Base-by-base conservation (phyloP, 345 rosid species). In the Eucalyptus coolabah region DNA sequence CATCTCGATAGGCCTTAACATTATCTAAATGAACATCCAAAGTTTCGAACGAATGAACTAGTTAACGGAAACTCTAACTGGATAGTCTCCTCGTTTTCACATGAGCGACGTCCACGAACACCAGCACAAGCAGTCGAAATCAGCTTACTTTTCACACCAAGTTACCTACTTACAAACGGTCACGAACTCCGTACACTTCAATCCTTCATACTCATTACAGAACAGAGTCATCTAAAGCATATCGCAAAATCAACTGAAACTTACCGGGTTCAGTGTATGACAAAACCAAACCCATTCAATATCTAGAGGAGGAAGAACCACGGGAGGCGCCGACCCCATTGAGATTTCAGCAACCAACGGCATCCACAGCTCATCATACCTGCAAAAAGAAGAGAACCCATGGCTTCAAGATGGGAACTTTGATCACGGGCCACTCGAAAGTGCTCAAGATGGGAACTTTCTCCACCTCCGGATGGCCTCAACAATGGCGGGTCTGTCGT, bases 211-310 rank as follows among this genome's bases (percentile, higher is more conserved):
- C 83, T 19, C 24, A 21, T 77, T 37, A 21, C 83, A 77, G 83
- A 37, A 21, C 45, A 77, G 16, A 37, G 83, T 40, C 26, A 40
- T 77, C 30, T 40, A 40, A 77, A 21, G 47, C 83, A 19, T 6
- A 40, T 40, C 90, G 93, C 90, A 92, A 86, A 91, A 88, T 89
- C 67, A 91, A 32, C 72, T n/a, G 34, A 32, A 50, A 30, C 93
- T 92, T 92, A 97, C 99, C 87, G 97, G 96, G 90, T 97, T 96
- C 94, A 97, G 93, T 42, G 97, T 91, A 89, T 97, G 99, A 89
- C 98, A 97, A 91, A 96, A 95, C 99, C 99, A 97, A 92, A 97
- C 96, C 99, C 99, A 97, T 92, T 96, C 99, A 88, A 97, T 87
- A 94, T 97, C 99, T 65, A 97, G 82, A 49, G 99, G 99, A 91